These are phyloP conservation scores for Aureobasidium sp. DNA, from an alignment of 2,329 filamentous ascomycete species.

Conservation along the genomic window DNA sequence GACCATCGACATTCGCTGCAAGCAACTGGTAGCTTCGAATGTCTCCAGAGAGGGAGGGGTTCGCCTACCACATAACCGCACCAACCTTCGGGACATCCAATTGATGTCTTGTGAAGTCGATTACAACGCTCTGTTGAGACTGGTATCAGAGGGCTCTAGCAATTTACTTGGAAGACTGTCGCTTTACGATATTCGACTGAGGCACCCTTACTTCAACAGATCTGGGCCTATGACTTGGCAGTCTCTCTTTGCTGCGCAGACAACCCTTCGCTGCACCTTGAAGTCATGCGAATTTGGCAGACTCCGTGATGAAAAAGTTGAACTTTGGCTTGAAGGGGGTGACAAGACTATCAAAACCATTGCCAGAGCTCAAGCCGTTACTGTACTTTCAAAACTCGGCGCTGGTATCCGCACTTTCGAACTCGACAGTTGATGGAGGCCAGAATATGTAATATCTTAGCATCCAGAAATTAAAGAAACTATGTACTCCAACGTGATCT, in stretches of 20 bases:
- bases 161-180: background rate
- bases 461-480: background rate
- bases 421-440: background rate
- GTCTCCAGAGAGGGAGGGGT: too few species aligned
- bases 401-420: background rate
- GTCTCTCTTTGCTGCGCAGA: background rate
- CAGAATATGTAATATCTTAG: background rate
- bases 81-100: too few species aligned
- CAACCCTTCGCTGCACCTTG: background rate
- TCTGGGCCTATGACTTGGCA: background rate
- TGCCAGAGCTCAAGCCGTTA: background rate
- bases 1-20: too few species aligned
- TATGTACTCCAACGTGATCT: background rate
- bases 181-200: background rate
- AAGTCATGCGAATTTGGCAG: background rate
- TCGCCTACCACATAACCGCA: too few species aligned
- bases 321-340: background rate
- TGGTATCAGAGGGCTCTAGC: too few species aligned
- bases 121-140: too few species aligned
- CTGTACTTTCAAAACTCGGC: background rate
- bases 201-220: too few species aligned
- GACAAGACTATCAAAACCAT: background rate
- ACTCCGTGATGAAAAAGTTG: background rate
- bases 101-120: too few species aligned
- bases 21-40: too few species aligned